phyloP scores from a whole-genome alignment of 805 yeast species.

The Candida cerambycidarum region DNA sequence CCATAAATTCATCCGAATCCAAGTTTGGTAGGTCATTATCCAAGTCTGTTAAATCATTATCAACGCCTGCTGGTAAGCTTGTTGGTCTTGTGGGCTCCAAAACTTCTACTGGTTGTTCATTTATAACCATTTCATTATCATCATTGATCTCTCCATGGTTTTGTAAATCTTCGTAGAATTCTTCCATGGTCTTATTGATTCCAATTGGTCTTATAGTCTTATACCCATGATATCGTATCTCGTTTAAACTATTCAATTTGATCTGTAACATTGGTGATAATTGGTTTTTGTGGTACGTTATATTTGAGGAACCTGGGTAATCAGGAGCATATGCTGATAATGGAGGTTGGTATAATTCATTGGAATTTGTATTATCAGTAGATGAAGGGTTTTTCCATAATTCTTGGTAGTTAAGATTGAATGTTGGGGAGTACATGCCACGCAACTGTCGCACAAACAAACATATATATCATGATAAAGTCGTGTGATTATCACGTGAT shows the following conservation, averaged over 20 bases:
- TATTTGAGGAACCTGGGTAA: conserved; percentile 26
- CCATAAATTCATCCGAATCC: conserved; percentile 44
- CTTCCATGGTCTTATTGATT: conserved; percentile 39
- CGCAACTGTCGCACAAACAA: neutral
- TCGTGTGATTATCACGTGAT: too few relatives aligned
- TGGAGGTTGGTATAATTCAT: conserved; percentile 47
- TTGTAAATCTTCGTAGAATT: conserved; percentile 22
- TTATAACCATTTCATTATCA: neutral
- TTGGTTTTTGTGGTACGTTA: conserved; percentile 8
- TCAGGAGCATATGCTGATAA: conserved; percentile 55
- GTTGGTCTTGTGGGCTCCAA: neutral
- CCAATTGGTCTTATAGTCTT: conserved; percentile 39
- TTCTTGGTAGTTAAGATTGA: conserved; percentile 12
- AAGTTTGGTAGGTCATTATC: conserved; percentile 50
- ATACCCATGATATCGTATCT: conserved; percentile 36
- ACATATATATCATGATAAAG: too few relatives aligned
- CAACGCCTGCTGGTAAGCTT: conserved; percentile 5
- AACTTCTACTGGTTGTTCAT: conserved; percentile 1
- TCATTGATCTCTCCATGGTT: neutral
- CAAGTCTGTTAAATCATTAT: conserved; percentile 29
- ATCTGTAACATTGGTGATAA: conserved; percentile 18
- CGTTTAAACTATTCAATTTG: conserved; percentile 23
- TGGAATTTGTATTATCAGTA: conserved; percentile 15
- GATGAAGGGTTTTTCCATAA: conserved; percentile 15
- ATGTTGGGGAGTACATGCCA: conserved; percentile 17